These are phyloP conservation scores for Backusella parvicylindrica DNA, from an alignment of 192 early-diverging fungal species.

Conservation along the genomic window DNA sequence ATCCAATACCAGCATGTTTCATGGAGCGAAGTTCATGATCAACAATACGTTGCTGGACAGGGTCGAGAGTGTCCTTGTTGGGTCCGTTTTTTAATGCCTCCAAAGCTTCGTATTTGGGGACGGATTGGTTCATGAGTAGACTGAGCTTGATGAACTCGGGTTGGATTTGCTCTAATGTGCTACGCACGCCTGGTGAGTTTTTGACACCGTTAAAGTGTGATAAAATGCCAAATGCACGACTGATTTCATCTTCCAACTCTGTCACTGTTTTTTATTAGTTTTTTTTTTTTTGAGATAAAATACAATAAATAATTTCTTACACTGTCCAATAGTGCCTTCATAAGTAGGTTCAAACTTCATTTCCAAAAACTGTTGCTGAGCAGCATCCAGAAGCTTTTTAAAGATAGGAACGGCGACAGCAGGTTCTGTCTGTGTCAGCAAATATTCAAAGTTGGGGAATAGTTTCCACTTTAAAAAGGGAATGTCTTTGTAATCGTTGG, in stretches of 20 bases:
- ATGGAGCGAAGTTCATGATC: slow-evolving; percentile 44
- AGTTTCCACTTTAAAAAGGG: slow-evolving; percentile 43
- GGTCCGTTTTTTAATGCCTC: slow-evolving; percentile 34
- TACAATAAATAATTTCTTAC: slow-evolving; percentile 24
- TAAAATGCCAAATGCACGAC: slow-evolving; percentile 44
- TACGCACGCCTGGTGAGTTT: slow-evolving; percentile 47
- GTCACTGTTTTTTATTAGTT: slow-evolving; percentile 34
- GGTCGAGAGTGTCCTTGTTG: slow-evolving; percentile 35
- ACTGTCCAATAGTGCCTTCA: slow-evolving; percentile 50
- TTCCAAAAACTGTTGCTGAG: slow-evolving; percentile 40
- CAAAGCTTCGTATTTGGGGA: slow-evolving; percentile 51
- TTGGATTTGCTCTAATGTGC: slow-evolving; percentile 47
- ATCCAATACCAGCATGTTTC: slow-evolving; percentile 48
- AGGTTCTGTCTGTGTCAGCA: slow-evolving; percentile 31
- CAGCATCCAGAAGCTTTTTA: slow-evolving; percentile 31
- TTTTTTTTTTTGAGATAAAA: background rate
- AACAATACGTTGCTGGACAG: slow-evolving; percentile 51
- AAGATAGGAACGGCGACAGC: slow-evolving; percentile 43
- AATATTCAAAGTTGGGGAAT: slow-evolving; percentile 49
- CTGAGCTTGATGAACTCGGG: slow-evolving; percentile 47
- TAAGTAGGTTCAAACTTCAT: slow-evolving; percentile 46
- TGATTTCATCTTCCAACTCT: slow-evolving; percentile 47
- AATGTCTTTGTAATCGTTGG: slow-evolving; percentile 1
- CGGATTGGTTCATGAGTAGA: slow-evolving; percentile 53
- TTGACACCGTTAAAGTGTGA: slow-evolving; percentile 52